These are phyloP conservation scores for Arabis hirsuta DNA, from an alignment of 345 rosid genomes.

Conservation along the genomic window DNA sequence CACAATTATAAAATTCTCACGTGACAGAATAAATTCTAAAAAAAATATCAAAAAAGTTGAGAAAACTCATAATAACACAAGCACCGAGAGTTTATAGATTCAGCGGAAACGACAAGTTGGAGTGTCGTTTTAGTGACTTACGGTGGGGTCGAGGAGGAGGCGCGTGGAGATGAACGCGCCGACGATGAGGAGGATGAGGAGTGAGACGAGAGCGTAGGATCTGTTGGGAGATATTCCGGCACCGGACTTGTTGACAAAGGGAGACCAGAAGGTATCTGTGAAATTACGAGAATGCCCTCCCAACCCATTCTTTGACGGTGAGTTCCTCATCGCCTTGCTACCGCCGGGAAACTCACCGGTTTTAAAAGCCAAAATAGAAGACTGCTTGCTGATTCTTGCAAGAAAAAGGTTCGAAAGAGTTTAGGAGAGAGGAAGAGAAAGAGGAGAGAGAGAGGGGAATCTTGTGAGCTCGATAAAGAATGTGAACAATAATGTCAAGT, in stretches of 20 bases:
- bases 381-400: no score
- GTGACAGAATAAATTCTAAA: slow-evolving; percentile 19
- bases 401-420: slow-evolving; percentile 9
- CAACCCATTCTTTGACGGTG: slow-evolving; percentile 31
- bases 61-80: background rate
- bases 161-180: slow-evolving; percentile 77
- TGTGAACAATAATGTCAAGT: background rate
- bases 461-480: slow-evolving; percentile 30
- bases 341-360: background rate
- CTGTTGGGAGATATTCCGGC: slow-evolving; percentile 36
- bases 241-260: slow-evolving; percentile 37
- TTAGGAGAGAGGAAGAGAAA: slow-evolving; percentile 3
- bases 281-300: slow-evolving; percentile 34
- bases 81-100: background rate
- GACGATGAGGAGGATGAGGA: slow-evolving; percentile 57
- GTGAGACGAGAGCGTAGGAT: slow-evolving; percentile 47
- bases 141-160: slow-evolving; percentile 54
- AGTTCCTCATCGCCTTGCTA: slow-evolving; percentile 35
- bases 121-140: slow-evolving; percentile 39
- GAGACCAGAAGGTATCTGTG: background rate
- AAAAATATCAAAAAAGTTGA: no score
- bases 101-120: slow-evolving; percentile 12
- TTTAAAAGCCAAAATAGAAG: background rate
- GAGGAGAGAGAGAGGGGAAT: slow-evolving; percentile 24
- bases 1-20: slow-evolving; percentile 10